These are phyloP conservation scores for Lignosus rhinocerotis DNA, from an alignment of 1,284 basidiomycete genomes.

Conservation along the genomic window DNA sequence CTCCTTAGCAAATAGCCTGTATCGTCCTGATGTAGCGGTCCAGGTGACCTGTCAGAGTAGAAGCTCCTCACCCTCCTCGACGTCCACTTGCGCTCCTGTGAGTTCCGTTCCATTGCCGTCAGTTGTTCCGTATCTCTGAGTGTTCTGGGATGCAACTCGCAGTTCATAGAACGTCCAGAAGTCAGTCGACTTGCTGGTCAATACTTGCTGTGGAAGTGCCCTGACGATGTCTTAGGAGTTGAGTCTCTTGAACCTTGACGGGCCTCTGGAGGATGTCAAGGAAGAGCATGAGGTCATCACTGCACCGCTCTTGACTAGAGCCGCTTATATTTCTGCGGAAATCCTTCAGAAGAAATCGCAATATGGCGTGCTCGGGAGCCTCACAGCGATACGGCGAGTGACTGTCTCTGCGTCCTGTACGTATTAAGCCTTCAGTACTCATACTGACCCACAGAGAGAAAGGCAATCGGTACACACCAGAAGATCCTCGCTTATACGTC, in stretches of 20 bases:
- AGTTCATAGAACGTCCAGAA: neutral
- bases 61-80: neutral
- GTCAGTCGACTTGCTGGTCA: neutral
- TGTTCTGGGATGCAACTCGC: neutral
- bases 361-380: constrained; percentile 34
- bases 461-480: constrained; percentile 2
- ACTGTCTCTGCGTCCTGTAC: neutral
- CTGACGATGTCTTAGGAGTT: constrained; percentile 1
- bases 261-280: neutral
- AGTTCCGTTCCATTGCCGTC: neutral
- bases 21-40: neutral
- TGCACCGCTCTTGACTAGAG: constrained; percentile 36
- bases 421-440: too few relatives aligned
- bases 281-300: constrained; percentile 32
- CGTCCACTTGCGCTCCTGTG: neutral
- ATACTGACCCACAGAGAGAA: constrained; percentile 1
- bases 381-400: constrained; percentile 30
- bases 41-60: neutral
- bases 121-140: neutral
- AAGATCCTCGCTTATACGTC: constrained; percentile 33
- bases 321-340: constrained; percentile 29
- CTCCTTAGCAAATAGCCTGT: neutral
- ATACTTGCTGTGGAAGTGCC: neutral
- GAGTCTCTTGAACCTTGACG: constrained; percentile 5
- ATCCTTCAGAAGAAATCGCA: constrained; percentile 24